phyloP scores from a whole-genome alignment of 2,329 filamentous ascomycete genomes.

The Apiospora malaysiana region DNA sequence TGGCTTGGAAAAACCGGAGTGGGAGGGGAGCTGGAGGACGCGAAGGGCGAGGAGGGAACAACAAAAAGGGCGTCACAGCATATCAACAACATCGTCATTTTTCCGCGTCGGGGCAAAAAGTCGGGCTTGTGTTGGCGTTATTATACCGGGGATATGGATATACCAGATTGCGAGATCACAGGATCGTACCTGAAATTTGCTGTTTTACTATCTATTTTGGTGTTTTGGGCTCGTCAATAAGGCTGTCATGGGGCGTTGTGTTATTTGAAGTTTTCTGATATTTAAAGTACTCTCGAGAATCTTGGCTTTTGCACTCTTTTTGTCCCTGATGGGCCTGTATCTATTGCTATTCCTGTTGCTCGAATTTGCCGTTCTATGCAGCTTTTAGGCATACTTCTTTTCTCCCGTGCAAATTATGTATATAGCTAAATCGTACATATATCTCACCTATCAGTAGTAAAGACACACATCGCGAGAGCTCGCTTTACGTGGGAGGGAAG shows the following conservation, averaged over 20 bases:
- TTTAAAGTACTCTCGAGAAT: background rate
- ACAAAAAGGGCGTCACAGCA: background rate
- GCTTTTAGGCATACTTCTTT: background rate
- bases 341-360: background rate
- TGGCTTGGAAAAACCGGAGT: background rate
- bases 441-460: background rate
- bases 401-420: background rate
- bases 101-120: background rate
- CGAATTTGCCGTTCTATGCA: background rate
- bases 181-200: slow-evolving; percentile 3
- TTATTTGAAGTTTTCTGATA: background rate
- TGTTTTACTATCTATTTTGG: background rate
- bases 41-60: background rate
- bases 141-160: slow-evolving; percentile 5
- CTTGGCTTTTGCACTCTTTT: background rate
- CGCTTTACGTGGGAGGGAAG: background rate
- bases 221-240: background rate
- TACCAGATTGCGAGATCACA: slow-evolving; percentile 17
- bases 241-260: background rate
- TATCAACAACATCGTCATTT: background rate
- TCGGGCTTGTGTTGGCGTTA: background rate
- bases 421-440: background rate
- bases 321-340: background rate
- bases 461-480: background rate
- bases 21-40: background rate